A percentile compares a stretch with the other conserved stretches of the same genome.
Conservation (phyloP, 352 stramenopile genomes). For the Phytopythium helicoides region DNA sequence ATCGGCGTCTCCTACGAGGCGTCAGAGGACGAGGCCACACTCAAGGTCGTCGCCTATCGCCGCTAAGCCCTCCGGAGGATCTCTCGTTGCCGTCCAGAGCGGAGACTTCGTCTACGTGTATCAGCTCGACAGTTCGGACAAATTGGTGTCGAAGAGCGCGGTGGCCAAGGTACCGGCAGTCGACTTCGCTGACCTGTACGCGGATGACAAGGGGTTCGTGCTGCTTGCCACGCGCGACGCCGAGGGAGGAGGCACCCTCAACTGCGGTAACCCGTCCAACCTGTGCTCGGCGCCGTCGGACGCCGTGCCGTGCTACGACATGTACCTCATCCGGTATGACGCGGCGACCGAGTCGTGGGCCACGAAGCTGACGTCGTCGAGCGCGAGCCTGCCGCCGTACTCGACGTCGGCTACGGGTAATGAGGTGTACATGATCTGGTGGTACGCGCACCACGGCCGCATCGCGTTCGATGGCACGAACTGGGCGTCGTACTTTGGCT, state of each 20-base stretch:
- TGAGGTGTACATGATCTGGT: conserved; percentile 70
- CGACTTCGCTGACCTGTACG: conserved; percentile 59
- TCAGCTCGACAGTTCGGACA: conserved; percentile 46
- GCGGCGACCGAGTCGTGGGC: conserved; percentile 46
- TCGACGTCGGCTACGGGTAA: conserved; percentile 36
- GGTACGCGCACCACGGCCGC: conserved; percentile 63
- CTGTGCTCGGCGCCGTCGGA: conserved; percentile 37
- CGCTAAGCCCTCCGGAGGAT: conserved; percentile 39
- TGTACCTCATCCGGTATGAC: conserved; percentile 60
- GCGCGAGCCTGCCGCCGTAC: conserved; percentile 46
- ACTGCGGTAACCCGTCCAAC: conserved; percentile 57
- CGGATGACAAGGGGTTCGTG: conserved; percentile 54
- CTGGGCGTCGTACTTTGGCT: conserved; percentile 63
- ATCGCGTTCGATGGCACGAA: conserved; percentile 57
- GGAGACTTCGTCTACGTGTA: conserved; percentile 41
- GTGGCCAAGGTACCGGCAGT: conserved; percentile 32
- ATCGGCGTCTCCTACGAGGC: conserved; percentile 26
- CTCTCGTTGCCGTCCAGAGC: conserved; percentile 51
- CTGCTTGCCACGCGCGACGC: conserved; percentile 47
- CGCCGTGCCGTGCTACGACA: conserved; percentile 51
- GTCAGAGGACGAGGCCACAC: conserved; percentile 49
- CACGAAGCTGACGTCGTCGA: conserved; percentile 56
- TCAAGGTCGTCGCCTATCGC: conserved; percentile 51
- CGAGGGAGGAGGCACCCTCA: conserved; percentile 48
- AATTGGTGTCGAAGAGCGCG: conserved; percentile 33